Percentiles rank a stretch among this genome's conserved stretches.
Evolutionary conservation across 306 rosid species (phyloP).

Genomic region (Hylodesmum podocarpum): DNA sequence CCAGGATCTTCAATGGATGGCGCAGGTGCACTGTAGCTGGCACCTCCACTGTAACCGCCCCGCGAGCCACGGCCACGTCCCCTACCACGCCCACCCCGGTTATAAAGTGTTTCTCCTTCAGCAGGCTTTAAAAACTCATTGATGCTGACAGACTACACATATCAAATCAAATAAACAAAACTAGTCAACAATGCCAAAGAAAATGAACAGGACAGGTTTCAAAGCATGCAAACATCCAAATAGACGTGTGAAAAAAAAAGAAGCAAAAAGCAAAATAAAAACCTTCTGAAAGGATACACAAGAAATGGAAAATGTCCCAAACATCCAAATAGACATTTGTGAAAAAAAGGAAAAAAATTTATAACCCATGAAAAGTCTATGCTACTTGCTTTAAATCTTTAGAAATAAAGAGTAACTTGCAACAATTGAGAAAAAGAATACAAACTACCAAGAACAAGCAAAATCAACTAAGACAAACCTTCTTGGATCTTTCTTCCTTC

Average conservation of each 20-base stretch:
- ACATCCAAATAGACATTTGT: background rate
- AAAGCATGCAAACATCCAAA: too few species aligned
- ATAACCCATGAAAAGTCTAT: background rate
- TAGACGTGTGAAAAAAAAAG: too few species aligned
- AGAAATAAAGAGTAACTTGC: too few species aligned
- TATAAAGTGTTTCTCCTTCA: constrained; percentile 67
- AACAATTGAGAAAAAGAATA: background rate
- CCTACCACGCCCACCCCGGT: constrained; percentile 72
- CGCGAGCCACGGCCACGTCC: constrained; percentile 85
- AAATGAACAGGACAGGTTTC: too few species aligned
- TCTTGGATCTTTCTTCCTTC: constrained; percentile 88
- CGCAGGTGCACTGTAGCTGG: constrained; percentile 43
- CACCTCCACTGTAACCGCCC: constrained; percentile 62
- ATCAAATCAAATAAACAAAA: background rate
- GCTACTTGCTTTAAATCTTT: too few species aligned
- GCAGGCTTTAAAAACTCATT: constrained; percentile 92
- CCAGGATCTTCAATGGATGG: constrained; percentile 86
- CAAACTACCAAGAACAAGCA: too few species aligned
- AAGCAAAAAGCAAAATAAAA: too few species aligned
- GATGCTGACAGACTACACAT: constrained; percentile 68
- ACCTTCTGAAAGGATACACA: background rate
- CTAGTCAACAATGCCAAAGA: background rate
- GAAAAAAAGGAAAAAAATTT: too few species aligned
- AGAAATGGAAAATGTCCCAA: background rate
- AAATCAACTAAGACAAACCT: constrained; percentile 44